These are phyloP conservation scores for Solanum acaule DNA, from an alignment of 257 asterid genomes.

Conservation along the genomic window DNA sequence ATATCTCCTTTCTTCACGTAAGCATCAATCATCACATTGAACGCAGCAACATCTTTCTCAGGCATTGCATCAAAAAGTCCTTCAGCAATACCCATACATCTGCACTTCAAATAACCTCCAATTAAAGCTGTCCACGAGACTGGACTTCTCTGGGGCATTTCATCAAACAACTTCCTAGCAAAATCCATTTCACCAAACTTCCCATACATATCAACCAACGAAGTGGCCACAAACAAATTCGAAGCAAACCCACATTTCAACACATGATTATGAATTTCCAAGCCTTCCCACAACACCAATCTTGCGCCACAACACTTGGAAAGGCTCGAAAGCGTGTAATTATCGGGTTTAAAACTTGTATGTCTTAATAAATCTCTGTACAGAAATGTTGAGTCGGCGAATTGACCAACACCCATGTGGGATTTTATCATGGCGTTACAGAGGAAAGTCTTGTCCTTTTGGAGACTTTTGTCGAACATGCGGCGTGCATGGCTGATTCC, in stretches of 20 bases:
- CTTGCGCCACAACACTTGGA: conserved; percentile 67
- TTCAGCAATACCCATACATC: conserved; percentile 40
- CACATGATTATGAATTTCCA: conserved; percentile 58
- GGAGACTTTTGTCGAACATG: conserved; percentile 46
- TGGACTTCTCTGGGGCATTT: conserved; percentile 62
- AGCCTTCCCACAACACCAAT: conserved; percentile 42
- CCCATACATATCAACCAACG: conserved; percentile 88
- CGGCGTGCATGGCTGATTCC: conserved; percentile 62
- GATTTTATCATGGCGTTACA: conserved; percentile 91
- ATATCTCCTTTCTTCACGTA: conserved; percentile 60
- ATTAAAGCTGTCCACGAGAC: conserved; percentile 89
- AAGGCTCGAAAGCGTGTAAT: conserved; percentile 64
- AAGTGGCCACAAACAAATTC: conserved; percentile 62
- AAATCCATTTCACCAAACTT: conserved; percentile 53
- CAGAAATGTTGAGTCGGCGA: conserved; percentile 24
- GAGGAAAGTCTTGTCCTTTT: conserved; percentile 47
- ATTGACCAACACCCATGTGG: conserved; percentile 46
- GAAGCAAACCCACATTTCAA: conserved; percentile 49
- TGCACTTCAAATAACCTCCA: conserved; percentile 60
- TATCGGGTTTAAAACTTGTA: conserved; percentile 61
- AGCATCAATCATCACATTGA: conserved; percentile 82
- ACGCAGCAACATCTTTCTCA: conserved; percentile 60
- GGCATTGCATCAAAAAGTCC: conserved; percentile 41
- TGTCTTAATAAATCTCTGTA: conserved; percentile 36
- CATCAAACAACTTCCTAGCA: conserved; percentile 59